These are phyloP conservation scores for Theileria luwenshuni DNA, from an alignment of 169 alveolate species.

Conservation along the genomic window DNA sequence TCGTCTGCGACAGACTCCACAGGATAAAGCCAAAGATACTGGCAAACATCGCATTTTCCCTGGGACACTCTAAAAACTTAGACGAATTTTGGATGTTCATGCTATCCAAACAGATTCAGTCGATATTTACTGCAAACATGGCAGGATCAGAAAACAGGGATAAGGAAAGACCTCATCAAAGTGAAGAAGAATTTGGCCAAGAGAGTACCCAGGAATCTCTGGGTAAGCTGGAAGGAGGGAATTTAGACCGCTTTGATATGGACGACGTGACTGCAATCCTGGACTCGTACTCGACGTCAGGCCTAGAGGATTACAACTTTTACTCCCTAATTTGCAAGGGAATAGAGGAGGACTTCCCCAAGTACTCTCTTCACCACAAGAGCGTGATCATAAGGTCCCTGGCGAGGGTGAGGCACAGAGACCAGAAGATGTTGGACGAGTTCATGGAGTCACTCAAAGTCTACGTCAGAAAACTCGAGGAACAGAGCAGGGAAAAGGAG, in stretches of 20 bases:
- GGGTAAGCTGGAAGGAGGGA: no score
- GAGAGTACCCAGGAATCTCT: background rate
- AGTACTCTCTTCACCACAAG: slow-evolving; percentile 30
- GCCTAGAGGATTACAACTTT: slow-evolving; percentile 63
- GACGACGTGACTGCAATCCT: slow-evolving; percentile 62
- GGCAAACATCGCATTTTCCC: slow-evolving; percentile 53
- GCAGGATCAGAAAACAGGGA: background rate
- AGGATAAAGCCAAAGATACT: slow-evolving; percentile 39
- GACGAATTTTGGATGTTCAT: slow-evolving; percentile 74
- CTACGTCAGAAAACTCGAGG: no score
- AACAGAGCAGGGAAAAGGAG: no score
- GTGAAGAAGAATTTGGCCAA: background rate
- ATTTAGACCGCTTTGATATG: slow-evolving; percentile 35
- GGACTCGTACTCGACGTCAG: slow-evolving; percentile 64
- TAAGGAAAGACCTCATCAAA: no score
- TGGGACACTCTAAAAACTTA: slow-evolving; percentile 64
- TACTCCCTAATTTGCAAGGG: slow-evolving; percentile 43
- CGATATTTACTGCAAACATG: background rate
- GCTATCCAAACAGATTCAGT: slow-evolving; percentile 63
- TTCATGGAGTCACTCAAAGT: background rate
- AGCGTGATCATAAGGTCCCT: slow-evolving; percentile 42
- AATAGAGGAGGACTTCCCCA: slow-evolving; percentile 32
- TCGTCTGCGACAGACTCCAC: slow-evolving; percentile 61
- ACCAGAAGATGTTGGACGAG: slow-evolving; percentile 22
- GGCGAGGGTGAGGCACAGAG: slow-evolving; percentile 57